Base-by-base conservation (phyloP, 768 basidiomycete genomes). In the Termitomyces sp. region DNA sequence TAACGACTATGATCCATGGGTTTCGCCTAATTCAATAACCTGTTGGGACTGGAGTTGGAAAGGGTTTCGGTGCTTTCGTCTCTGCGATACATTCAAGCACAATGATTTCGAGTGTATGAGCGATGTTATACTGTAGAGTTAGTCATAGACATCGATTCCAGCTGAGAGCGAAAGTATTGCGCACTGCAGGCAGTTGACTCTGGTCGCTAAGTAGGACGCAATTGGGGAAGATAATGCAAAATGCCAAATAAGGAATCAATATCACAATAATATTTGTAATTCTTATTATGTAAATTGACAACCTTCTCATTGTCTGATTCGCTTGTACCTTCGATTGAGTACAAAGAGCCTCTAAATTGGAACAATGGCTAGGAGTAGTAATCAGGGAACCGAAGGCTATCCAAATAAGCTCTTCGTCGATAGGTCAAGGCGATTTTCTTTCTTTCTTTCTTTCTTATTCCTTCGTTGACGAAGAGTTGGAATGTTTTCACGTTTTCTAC, bases 401-500 rank as follows among this genome's bases (percentile, higher is more conserved):
- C 32, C 53, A 28, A 18, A 35, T 52, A 32, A 47, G 12, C 18
- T 18, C 18, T 53, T 35, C 47, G 46, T 36, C 50, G 50, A 38
- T 48, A 54, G 20, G 56, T 35, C 30, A 30, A 14, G 57, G 41
- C 58, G 36, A 60, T 48, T 50, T 38, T 41, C 56, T 47, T n/a
- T 18, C 50, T 35, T 20, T 0, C n/a, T 35, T 52, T 54, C 47
- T 32, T 55, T 41, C 28, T 59, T 32, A 53, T 59, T 44, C 40
- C 55, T 70, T 68, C 66, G 65, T 71, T 67, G 62, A 65, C 58
- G 63, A 65, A 64, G 60, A 63, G 8, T 68, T 61, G 63, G 62
- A 30, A 77, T 79, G 76, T 69, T 76, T 62, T 70, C 70, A 65
- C 66, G 61, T 63, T 63, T 75, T 64, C 64, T 76, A 63, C 61